phyloP scores from a whole-genome alignment of 2,329 filamentous ascomycete species.

The Dothistroma septosporum region DNA sequence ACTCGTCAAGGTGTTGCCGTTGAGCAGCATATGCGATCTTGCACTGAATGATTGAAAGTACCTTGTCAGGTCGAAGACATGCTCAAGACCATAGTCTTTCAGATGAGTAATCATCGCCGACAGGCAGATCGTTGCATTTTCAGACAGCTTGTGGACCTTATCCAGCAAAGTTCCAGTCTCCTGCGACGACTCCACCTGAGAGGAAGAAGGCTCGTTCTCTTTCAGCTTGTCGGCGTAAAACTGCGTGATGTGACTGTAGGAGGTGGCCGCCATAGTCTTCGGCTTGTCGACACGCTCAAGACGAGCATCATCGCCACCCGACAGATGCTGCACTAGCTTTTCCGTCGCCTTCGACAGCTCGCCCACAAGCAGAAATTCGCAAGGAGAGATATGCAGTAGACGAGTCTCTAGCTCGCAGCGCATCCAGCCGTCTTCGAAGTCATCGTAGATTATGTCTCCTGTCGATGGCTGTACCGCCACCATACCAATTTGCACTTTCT shows the following conservation, averaged over 20 bases:
- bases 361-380: slow-evolving; percentile 90
- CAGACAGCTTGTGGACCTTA: slow-evolving; percentile 78
- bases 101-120: slow-evolving; percentile 96
- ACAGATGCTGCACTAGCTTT: slow-evolving; percentile 85
- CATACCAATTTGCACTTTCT: slow-evolving; percentile 87
- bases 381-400: slow-evolving; percentile 91
- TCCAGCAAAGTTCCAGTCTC: slow-evolving; percentile 64
- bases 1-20: slow-evolving; percentile 89
- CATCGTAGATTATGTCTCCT: slow-evolving; percentile 91
- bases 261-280: slow-evolving; percentile 77
- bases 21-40: slow-evolving; percentile 90
- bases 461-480: slow-evolving; percentile 93
- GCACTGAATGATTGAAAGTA: slow-evolving; percentile 97
- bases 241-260: slow-evolving; percentile 81
- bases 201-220: slow-evolving; percentile 33
- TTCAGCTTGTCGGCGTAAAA: slow-evolving; percentile 90
- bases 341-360: slow-evolving; percentile 86
- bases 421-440: slow-evolving; percentile 98
- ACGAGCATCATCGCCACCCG: slow-evolving; percentile 80
- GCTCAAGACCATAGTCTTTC: slow-evolving; percentile 85
- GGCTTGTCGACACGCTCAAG: slow-evolving; percentile 73
- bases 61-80: slow-evolving; percentile 93
- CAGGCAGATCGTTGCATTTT: slow-evolving; percentile 83
- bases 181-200: slow-evolving; percentile 43
- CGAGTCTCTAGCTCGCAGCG: slow-evolving; percentile 91